These are phyloP conservation scores for Suhomyces maxii DNA, from an alignment of 1,139 yeast genomes.

Conservation along the genomic window DNA sequence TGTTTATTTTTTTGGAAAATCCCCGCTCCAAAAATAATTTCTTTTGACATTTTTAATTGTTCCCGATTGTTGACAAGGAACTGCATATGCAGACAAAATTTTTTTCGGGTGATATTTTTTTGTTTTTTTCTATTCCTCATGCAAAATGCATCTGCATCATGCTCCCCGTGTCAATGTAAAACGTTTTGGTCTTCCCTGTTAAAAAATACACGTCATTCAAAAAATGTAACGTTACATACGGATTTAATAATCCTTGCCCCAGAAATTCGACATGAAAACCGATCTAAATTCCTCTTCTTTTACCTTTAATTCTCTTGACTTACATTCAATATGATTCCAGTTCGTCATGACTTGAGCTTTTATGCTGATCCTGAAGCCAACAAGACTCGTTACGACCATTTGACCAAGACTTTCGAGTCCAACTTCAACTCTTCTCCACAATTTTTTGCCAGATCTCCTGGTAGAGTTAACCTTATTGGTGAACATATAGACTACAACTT, in stretches of 20 bases:
- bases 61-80: neutral
- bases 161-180: neutral
- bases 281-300: neutral
- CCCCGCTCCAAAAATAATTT: neutral
- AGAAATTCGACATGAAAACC: neutral
- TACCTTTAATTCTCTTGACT: neutral
- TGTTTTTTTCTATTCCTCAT: no score
- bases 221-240: slow-evolving; percentile 6
- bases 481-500: slow-evolving; percentile 74
- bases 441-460: slow-evolving; percentile 65
- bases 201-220: neutral
- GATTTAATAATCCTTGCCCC: neutral
- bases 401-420: slow-evolving; percentile 21
- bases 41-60: neutral
- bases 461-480: slow-evolving; percentile 73
- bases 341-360: slow-evolving; percentile 34
- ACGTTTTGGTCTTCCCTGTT: neutral
- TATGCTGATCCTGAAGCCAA: slow-evolving; percentile 32
- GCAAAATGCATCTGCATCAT: neutral
- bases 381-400: slow-evolving; percentile 25
- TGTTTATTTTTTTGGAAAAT: no score
- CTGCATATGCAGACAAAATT: no score
- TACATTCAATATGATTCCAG: slow-evolving; percentile 26
- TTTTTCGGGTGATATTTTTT: no score
- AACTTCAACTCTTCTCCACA: slow-evolving; percentile 31